Evolutionary conservation across 1,284 basidiomycete species (phyloP).

Genomic region (Tausonia pullulans): DNA sequence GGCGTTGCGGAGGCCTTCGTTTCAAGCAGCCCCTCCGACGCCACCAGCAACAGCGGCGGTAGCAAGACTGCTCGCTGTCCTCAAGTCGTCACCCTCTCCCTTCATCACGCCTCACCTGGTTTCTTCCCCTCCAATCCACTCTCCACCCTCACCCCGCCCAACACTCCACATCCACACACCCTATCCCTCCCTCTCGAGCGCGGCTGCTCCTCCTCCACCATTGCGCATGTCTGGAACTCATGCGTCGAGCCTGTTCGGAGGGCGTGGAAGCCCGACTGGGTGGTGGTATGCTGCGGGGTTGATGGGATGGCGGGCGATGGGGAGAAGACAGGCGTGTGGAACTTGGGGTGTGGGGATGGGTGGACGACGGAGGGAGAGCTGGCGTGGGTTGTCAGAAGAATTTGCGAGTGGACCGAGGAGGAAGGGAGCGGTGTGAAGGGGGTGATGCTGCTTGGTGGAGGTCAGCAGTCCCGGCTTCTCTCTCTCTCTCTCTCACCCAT

Average conservation of each 20-base stretch:
- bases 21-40: constrained; percentile 18
- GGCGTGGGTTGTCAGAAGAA: constrained; percentile 55
- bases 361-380: constrained; percentile 49
- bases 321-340: constrained; percentile 44
- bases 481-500: not conserved
- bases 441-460: constrained; percentile 54
- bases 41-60: constrained; percentile 14
- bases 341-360: constrained; percentile 47
- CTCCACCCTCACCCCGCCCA: constrained; percentile 41
- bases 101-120: constrained; percentile 67
- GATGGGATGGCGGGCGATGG: constrained; percentile 79
- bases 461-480: constrained; percentile 32
- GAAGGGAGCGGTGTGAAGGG: constrained; percentile 31
- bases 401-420: constrained; percentile 42
- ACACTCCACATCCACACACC: constrained; percentile 54
- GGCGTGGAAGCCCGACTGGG: constrained; percentile 60
- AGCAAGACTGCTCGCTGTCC: not conserved
- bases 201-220: constrained; percentile 54
- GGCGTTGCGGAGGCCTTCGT: constrained; percentile 72
- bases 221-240: constrained; percentile 48
- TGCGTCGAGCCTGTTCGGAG: constrained; percentile 49
- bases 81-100: constrained; percentile 65
- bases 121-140: constrained; percentile 66
- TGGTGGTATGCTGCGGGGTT: constrained; percentile 74
- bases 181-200: constrained; percentile 59